These are phyloP conservation scores for Halenospora varia DNA, from an alignment of 495 filamentous ascomycete species.

Conservation along the genomic window DNA sequence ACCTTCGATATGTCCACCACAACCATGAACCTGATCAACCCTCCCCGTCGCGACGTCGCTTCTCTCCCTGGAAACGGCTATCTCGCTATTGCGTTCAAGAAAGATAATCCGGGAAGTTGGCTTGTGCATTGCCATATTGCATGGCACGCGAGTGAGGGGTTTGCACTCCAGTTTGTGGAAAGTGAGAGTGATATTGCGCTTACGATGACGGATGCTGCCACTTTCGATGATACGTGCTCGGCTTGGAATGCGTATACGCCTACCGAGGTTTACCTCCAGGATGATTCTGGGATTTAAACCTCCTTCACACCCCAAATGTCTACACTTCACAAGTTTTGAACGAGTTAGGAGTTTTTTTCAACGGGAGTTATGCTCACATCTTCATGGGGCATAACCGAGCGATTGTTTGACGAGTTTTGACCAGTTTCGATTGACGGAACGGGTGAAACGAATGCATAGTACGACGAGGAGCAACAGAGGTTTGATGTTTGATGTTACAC, in stretches of 20 bases:
- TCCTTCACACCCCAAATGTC: too few relatives aligned
- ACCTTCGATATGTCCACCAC: slow-evolving; percentile 26
- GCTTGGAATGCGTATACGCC: slow-evolving; percentile 38
- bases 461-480: too few relatives aligned
- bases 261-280: slow-evolving; percentile 27
- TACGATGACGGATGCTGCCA: slow-evolving; percentile 29
- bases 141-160: slow-evolving; percentile 47
- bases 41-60: slow-evolving; percentile 58
- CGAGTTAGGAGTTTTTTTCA: too few relatives aligned
- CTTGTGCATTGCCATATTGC: slow-evolving; percentile 56
- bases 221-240: slow-evolving; percentile 34
- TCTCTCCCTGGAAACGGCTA: slow-evolving; percentile 41
- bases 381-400: too few relatives aligned
- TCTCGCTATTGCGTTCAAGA: slow-evolving; percentile 51
- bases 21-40: slow-evolving; percentile 39
- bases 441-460: too few relatives aligned
- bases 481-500: too few relatives aligned
- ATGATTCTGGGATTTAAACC: slow-evolving; percentile 43
- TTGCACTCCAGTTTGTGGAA: slow-evolving; percentile 47
- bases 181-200: slow-evolving; percentile 33
- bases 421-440: too few relatives aligned
- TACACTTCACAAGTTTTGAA: too few relatives aligned
- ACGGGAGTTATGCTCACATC: too few relatives aligned
- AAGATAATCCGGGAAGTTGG: slow-evolving; percentile 56
- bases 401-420: too few relatives aligned